Conservation (phyloP, 2,329 filamentous ascomycete species). For the Aspergillus nomiae region DNA sequence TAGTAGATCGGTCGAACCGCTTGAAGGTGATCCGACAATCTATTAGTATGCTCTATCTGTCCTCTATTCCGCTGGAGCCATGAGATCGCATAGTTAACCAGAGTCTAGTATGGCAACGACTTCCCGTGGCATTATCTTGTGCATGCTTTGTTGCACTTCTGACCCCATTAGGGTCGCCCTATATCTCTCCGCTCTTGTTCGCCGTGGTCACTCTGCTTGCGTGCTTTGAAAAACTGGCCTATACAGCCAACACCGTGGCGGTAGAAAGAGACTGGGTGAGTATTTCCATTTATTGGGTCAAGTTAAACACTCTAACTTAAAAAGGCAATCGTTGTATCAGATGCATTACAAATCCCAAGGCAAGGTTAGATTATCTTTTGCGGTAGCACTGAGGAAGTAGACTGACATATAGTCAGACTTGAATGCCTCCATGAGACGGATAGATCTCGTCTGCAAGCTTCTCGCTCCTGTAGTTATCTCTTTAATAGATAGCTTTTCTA, state of each 20-base stretch:
- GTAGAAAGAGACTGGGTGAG: constrained; percentile 70
- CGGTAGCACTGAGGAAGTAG: constrained; percentile 6
- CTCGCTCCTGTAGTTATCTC: constrained; percentile 56
- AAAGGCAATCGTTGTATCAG: constrained; percentile 35
- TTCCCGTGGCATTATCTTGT: constrained; percentile 52
- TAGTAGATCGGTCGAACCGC: constrained; percentile 60
- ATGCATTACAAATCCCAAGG: constrained; percentile 40
- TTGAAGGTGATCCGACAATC: constrained; percentile 55
- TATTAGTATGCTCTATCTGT: constrained; percentile 36
- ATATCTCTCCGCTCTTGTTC: constrained; percentile 29
- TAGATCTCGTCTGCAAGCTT: constrained; percentile 61
- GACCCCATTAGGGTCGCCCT: constrained; percentile 2
- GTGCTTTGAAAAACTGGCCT: constrained; percentile 68
- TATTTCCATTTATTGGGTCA: not conserved
- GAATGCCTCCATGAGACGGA: constrained; percentile 59
- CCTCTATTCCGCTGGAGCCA: too few species aligned
- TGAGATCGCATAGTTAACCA: not conserved
- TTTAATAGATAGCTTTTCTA: constrained; percentile 47
- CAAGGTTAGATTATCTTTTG: constrained; percentile 38
- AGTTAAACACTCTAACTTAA: not conserved
- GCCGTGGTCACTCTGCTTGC: constrained; percentile 55
- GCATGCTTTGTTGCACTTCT: constrained; percentile 46
- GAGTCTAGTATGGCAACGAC: constrained; percentile 35
- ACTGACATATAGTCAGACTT: constrained; percentile 33
- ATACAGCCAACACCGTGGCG: constrained; percentile 66